phyloP scores from a whole-genome alignment of 441 rosid species.

The Erodium trifolium region DNA sequence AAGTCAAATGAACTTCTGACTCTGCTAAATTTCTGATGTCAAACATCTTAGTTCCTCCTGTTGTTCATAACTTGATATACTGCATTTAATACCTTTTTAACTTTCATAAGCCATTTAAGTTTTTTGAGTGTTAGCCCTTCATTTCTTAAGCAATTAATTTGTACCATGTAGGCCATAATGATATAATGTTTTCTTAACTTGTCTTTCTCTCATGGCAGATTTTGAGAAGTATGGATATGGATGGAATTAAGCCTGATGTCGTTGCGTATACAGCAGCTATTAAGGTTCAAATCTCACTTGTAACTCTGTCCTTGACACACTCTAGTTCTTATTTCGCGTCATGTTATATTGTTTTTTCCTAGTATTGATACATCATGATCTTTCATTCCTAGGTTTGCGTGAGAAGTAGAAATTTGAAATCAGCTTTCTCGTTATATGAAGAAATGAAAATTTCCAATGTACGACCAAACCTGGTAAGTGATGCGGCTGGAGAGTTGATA shows the following conservation, averaged over 20 bases:
- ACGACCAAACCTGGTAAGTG: constrained; percentile 69
- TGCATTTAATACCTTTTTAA: no score
- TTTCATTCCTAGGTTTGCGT: constrained; percentile 55
- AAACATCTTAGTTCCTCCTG: no score
- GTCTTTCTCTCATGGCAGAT: constrained; percentile 57
- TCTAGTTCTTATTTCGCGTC: constrained; percentile 4
- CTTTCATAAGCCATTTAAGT: no score
- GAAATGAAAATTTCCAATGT: constrained; percentile 74
- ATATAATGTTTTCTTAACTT: constrained; percentile 25
- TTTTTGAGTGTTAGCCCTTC: no score
- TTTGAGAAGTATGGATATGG: constrained; percentile 60
- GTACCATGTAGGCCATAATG: not conserved
- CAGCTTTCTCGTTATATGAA: constrained; percentile 66
- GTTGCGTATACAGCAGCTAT: constrained; percentile 84
- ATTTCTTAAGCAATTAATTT: no score
- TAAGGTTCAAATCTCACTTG: constrained; percentile 45
- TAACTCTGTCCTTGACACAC: not conserved
- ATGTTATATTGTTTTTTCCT: constrained; percentile 14
- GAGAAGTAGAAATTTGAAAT: constrained; percentile 43
- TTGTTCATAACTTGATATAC: no score
- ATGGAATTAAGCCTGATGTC: constrained; percentile 76
- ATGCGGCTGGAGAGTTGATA: not conserved
- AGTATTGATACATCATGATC: constrained; percentile 17
- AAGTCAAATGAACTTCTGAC: no score
- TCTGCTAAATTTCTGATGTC: no score